Evolutionary conservation across 805 yeast genomes (phyloP).

Genomic region (Sungouiozyma ichnusensis): DNA sequence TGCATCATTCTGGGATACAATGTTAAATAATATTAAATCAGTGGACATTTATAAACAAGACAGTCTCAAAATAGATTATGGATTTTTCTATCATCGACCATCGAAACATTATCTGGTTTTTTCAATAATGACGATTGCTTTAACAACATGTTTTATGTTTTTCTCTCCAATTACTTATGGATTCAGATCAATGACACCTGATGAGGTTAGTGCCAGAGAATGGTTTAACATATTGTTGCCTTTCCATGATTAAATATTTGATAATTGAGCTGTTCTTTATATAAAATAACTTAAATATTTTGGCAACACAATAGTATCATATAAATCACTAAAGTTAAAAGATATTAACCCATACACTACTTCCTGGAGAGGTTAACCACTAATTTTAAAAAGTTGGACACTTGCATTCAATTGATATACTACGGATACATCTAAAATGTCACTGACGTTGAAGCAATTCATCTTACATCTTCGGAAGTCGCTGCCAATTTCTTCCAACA

Average conservation of each 20-base stretch:
- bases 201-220: conserved; percentile 59
- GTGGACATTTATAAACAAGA: background rate
- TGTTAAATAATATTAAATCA: conserved; percentile 46
- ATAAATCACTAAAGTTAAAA: too few relatives aligned
- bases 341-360: too few relatives aligned
- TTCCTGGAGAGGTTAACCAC: too few relatives aligned
- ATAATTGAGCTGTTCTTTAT: background rate
- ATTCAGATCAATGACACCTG: conserved; percentile 45
- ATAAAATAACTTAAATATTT: too few relatives aligned
- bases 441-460: background rate
- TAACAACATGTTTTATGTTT: conserved; percentile 41
- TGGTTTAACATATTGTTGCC: conserved; percentile 82
- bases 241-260: conserved; percentile 51
- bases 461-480: background rate
- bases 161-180: conserved; percentile 84
- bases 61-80: too few relatives aligned
- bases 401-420: too few relatives aligned
- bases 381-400: too few relatives aligned
- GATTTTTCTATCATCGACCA: background rate
- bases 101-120: background rate
- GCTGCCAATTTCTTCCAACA: background rate
- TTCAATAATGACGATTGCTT: background rate
- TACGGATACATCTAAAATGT: background rate
- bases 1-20: conserved; percentile 70
- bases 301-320: background rate